Evolutionary conservation across 1,284 basidiomycete species (phyloP), one percentile per base, ranked within the genome.

Genomic region (Ustilago hordei): DNA sequence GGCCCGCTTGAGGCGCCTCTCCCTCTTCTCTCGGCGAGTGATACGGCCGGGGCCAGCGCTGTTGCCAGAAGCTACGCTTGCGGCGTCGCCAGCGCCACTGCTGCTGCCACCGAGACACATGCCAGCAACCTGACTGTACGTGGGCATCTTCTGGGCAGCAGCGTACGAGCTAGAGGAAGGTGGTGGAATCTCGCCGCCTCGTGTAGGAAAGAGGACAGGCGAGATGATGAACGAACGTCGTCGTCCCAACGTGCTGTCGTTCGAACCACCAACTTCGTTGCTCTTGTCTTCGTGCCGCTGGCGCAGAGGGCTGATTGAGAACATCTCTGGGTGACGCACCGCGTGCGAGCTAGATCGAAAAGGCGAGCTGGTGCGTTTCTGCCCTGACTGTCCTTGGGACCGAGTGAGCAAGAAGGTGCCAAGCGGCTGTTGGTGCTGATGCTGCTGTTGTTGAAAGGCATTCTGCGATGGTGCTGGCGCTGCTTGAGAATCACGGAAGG

Each of bases 401-500:
- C 81, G 75, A 0, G 78, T 83, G 13, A 85, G 73, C 56, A 84
- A 63, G 57, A 78, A 83, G 7, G 81, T 78, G 28, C 80, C 74
- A 2, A 78, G 38, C 11, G 78, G 76, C 41, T 79, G 78, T 32
- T 63, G 67, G 9, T 74, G 59, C 45, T 61, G 65, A 8, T 71
- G 59, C 38, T 66, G 69, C 19, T 64, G 68, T 35, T 75, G 61
- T 53, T 65, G 58, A 50, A 60, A 60, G 7, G 68, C 64, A 15
- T 69, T 72, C 38, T 67, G 66, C 45, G 67, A 68, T 41, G 72
- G 64, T 3, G 53, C 53, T 2, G 61, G 59, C 3, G 56, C 61
- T 2, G 65, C 67, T 55, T 84, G 83, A 36, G 81, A 78, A 36
- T 83, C 80, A 8, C 84, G 81, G 66, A 85, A 85, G 3, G 82